Evolutionary conservation across 305 asterid genomes (phyloP).

Genomic region (Plantago coronopus): DNA sequence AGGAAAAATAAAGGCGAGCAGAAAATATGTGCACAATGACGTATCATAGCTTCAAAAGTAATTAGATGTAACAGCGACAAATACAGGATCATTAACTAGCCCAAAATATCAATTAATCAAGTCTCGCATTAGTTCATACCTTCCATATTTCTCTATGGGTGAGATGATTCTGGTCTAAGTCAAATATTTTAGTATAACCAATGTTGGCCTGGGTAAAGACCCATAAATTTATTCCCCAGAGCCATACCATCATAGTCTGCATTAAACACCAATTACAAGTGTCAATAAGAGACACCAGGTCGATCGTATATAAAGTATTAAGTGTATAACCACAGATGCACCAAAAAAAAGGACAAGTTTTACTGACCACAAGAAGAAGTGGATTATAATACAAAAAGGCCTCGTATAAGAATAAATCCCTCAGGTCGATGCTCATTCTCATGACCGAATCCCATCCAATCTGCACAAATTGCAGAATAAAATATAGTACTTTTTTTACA

Average conservation of each 20-base stretch:
- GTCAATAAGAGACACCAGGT: constrained; percentile 16
- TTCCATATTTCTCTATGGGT: constrained; percentile 92
- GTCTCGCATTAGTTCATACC: constrained; percentile 38
- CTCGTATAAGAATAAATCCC: constrained; percentile 88
- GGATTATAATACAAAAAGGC: constrained; percentile 98
- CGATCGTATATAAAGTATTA: constrained; percentile 12
- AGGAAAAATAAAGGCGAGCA: neutral
- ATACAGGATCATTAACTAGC: constrained; percentile 18
- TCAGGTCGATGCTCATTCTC: constrained; percentile 93
- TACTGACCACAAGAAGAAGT: constrained; percentile 93
- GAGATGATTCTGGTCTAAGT: constrained; percentile 88
- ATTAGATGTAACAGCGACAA: constrained; percentile 16
- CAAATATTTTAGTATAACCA: constrained; percentile 80
- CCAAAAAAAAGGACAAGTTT: constrained; percentile 20
- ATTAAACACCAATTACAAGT: constrained; percentile 25
- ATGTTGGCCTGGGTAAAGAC: constrained; percentile 72
- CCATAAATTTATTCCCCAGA: constrained; percentile 96
- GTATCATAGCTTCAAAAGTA: constrained; percentile 11
- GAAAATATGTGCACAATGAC: neutral
- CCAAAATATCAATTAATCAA: constrained; percentile 12
- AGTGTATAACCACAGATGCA: constrained; percentile 10
- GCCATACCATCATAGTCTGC: constrained; percentile 96
- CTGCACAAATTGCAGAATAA: constrained; percentile 40
- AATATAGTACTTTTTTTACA: constrained; percentile 18
- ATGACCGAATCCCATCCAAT: constrained; percentile 97